Base-by-base conservation (phyloP, 139 green algal species). In the Chlamydomonas applanata region DNA sequence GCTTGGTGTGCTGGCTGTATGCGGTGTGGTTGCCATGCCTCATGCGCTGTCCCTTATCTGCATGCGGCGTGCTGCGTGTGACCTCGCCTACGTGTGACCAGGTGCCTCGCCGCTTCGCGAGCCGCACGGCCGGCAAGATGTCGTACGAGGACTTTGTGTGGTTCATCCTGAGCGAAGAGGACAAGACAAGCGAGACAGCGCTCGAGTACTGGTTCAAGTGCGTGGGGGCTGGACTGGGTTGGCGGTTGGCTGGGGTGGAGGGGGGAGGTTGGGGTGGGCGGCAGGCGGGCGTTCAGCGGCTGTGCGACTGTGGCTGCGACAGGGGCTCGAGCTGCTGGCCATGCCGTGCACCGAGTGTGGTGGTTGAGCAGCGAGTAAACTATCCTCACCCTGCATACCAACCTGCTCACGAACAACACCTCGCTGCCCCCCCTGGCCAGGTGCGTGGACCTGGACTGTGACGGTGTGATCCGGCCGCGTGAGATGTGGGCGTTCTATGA, bases 121-220 rank as follows among this genome's bases (percentile, higher is more conserved):
- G 74, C 32, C 78, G 74, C 33, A 72, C 40, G 24, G 24, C 53
- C 24, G 74, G 64, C 20, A 80, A 75, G 67, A 98, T 98, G 95
- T 85, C 88, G 24, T 99, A 99, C 71, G 91, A 99, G 79, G 96
- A 99, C 89, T 99, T 99, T 88, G 90, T 97, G 54, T 99, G 94
- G 93, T 99, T 99, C 87, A 97, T 99, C 65, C 82, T 99, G 44
- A 94, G 83, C 32, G 96, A 99, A 84, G 96, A 99, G 90, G 94
- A 99, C 89, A 99, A 99, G 82, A 94, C 80, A 33, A 97, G 82
- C 3, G 88, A 97, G 61, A 86, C 90, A 34, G 88, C 82, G 20
- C 81, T 99, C 3, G 89, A 96, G 53, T 99, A 99, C 88, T 99
- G 96, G 96, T 97, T 97, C 91, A 83, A 71, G 81, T 82, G 72